Evolutionary conservation across 192 early-diverging fungal genomes (phyloP), one percentile per base, ranked within the genome.

Genomic region (Umbelopsis sp.): DNA sequence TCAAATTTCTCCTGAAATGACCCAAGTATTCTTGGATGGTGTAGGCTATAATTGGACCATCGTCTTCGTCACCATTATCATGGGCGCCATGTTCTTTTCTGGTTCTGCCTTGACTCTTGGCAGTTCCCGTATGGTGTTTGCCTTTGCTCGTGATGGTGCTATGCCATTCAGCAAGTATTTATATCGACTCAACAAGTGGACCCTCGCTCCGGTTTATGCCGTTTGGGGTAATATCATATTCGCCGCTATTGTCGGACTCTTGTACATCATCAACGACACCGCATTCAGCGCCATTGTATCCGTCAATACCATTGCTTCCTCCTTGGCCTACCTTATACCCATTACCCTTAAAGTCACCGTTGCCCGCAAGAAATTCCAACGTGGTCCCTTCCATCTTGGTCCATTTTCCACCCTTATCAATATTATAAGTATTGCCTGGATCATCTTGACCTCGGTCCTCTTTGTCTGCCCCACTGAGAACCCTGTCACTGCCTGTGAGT

Each of bases 231-330:
- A 85, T 54, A 84, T 84, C 53, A 68, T 79, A 0, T 73, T 80
- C 43, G 79, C 79, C 21, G 52, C 51, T 22, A 67, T 80, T 26
- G 68, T 80, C 16, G 78, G 73, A 43, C 49, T 79, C 17, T 45
- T 75, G n/a, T 85, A 78, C 38, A 86, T 87, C 36, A 79, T 81
- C 67, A 81, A 77, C 24, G 68, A 77, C 31, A 81, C 81, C 1
- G 86, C 86, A 11, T 86, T 84, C 65, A 74, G 74, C n/a, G 86
- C 86, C 22, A 84, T 87, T 65, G 85, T 87, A 5, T 86, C 84
- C 2, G 80, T 87, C 53, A 85, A 85, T 70, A 87, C 86, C 16
- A 84, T 87, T 45, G 86, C 84, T 0, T 82, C 79, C 0, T 84
- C 80, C 21, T 70, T 87, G 26, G 81, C 86, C 1, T 87, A 87